A percentile compares a stretch with the other conserved stretches of the same genome.
phyloP scores from a whole-genome alignment of 768 basidiomycete species.

The Mrakia frigida region DNA sequence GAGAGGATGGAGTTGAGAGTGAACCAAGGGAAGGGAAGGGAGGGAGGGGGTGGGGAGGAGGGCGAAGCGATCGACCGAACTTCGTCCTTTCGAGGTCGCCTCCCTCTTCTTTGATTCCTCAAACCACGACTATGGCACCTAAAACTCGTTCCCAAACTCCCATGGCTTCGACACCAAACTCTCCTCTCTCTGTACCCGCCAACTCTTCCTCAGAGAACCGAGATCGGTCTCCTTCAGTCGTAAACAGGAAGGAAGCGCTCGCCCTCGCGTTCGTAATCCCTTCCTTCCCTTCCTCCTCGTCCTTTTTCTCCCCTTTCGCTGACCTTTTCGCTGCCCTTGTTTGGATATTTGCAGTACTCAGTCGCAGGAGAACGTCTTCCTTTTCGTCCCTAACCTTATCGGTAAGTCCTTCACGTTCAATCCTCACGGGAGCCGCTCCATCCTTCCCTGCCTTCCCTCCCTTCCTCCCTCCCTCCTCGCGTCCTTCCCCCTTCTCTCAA shows the following conservation, averaged over 20 bases:
- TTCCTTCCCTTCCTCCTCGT: constrained; percentile 47
- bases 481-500: neutral
- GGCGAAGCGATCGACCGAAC: too few relatives aligned
- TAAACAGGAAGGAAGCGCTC: constrained; percentile 74
- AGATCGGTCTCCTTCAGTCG: constrained; percentile 12
- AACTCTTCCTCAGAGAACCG: neutral
- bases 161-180: neutral
- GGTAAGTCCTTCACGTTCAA: constrained; percentile 51
- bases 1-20: neutral
- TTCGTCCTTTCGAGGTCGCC: neutral
- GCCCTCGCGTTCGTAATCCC: constrained; percentile 68
- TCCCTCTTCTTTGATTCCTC: neutral
- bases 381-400: constrained; percentile 95
- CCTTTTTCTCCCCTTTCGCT: neutral
- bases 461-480: neutral
- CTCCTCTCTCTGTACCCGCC: neutral
- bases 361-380: constrained; percentile 81
- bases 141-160: constrained; percentile 11
- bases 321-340: constrained; percentile 20
- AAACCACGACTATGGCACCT: constrained; percentile 12
- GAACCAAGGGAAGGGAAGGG: neutral
- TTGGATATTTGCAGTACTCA: neutral
- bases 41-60: too few relatives aligned
- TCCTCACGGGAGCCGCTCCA: neutral
- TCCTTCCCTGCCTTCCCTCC: neutral